Conservation (phyloP, 306 rosid species). For the Elaeagnus macrophylla region DNA sequence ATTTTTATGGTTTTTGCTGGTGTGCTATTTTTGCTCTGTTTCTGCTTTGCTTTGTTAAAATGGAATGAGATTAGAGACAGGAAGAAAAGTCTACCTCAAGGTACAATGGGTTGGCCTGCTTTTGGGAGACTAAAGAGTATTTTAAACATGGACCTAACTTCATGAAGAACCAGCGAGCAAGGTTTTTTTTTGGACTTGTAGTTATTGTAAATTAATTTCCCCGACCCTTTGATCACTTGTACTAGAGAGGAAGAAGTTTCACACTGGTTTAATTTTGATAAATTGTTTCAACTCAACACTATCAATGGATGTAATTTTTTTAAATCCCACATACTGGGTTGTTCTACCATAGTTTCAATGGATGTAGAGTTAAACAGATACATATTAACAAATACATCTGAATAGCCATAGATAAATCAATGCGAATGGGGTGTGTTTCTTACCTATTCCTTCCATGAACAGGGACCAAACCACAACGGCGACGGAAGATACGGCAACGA, state of each 20-base stretch:
- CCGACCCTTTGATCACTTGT: background rate
- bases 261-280: background rate
- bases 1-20: slow-evolving; percentile 32
- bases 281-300: no score
- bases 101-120: slow-evolving; percentile 99
- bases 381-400: no score
- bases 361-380: slow-evolving; percentile 86
- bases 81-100: slow-evolving; percentile 85
- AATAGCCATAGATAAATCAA: no score
- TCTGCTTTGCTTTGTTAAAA: slow-evolving; percentile 75
- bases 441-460: no score
- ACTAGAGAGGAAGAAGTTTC: slow-evolving; percentile 1
- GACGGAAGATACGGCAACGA: no score
- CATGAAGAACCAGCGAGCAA: slow-evolving; percentile 87
- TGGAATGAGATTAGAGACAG: slow-evolving; percentile 79
- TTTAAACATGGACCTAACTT: slow-evolving; percentile 93
- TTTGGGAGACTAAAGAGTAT: slow-evolving; percentile 91
- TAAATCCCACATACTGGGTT: slow-evolving; percentile 92
- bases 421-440: no score
- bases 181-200: slow-evolving; percentile 32
- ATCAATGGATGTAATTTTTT: slow-evolving; percentile 78
- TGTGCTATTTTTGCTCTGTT: slow-evolving; percentile 50
- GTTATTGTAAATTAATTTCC: background rate
- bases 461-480: no score
- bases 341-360: slow-evolving; percentile 94